These are phyloP conservation scores for Lodderomyces theae DNA, from an alignment of 1,139 yeast genomes.

Conservation along the genomic window DNA sequence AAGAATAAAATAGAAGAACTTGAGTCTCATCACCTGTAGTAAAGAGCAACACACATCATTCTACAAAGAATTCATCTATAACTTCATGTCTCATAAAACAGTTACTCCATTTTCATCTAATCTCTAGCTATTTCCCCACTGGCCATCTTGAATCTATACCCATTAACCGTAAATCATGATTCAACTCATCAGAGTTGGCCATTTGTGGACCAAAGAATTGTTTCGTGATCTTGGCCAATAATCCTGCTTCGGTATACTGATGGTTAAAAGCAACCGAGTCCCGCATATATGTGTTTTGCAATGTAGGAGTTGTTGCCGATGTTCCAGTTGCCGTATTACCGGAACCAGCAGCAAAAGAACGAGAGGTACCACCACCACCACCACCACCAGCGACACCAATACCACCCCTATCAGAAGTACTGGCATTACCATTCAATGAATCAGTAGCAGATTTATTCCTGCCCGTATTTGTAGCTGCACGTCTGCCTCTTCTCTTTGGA, in stretches of 20 bases:
- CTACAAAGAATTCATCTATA: not conserved
- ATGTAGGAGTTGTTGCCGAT: not conserved
- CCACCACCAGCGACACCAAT: not conserved
- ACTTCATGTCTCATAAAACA: conserved; percentile 1
- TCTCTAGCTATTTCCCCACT: conserved; percentile 11
- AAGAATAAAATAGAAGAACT: no score
- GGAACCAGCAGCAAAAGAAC: not conserved
- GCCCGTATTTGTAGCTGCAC: conserved; percentile 1
- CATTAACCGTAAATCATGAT: conserved; percentile 35
- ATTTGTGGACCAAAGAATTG: conserved; percentile 43
- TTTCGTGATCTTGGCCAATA: conserved; percentile 45
- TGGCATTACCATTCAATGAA: not conserved
- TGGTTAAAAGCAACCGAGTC: conserved; percentile 17
- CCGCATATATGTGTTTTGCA: conserved; percentile 1
- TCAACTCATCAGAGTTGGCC: conserved; percentile 34
- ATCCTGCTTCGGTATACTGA: conserved; percentile 35
- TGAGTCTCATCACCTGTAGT: not conserved
- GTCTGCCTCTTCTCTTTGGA: conserved; percentile 6
- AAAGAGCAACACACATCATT: no score
- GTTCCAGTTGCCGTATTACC: not conserved
- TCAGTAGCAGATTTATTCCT: not conserved
- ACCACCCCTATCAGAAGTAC: conserved; percentile 2
- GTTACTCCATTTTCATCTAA: no score
- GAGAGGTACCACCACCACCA: not conserved
- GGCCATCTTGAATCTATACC: conserved; percentile 42